These are phyloP conservation scores for Myxozyma neglecta DNA, from an alignment of 805 yeast species.

Conservation along the genomic window DNA sequence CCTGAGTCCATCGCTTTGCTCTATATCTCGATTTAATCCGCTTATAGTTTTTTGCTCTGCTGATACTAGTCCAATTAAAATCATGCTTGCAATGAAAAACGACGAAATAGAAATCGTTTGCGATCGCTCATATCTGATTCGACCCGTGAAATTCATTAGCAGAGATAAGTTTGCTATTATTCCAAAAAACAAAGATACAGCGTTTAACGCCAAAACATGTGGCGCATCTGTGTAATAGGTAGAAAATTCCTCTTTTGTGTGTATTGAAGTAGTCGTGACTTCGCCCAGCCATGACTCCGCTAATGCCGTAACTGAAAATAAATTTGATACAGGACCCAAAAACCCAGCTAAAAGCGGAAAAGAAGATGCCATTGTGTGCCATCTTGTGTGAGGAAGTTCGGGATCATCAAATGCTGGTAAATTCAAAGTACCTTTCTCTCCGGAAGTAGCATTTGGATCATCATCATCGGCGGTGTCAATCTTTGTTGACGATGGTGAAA, in stretches of 20 bases:
- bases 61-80: conserved; percentile 49
- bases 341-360: conserved; percentile 78
- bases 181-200: conserved; percentile 64
- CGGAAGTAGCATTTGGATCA: too few relatives aligned
- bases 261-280: background rate
- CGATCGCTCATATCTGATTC: conserved; percentile 57
- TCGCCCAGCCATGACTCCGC: conserved; percentile 63
- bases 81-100: conserved; percentile 60
- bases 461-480: too few relatives aligned
- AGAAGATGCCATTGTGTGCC: conserved; percentile 59
- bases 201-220: conserved; percentile 57
- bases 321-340: conserved; percentile 74
- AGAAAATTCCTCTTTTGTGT: background rate
- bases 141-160: conserved; percentile 64
- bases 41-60: background rate
- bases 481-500: too few relatives aligned
- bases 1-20: background rate
- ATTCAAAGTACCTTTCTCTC: background rate
- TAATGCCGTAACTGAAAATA: conserved; percentile 69
- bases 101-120: conserved; percentile 63
- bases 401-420: conserved; percentile 2
- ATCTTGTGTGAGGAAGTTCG: conserved; percentile 35
- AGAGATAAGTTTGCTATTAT: conserved; percentile 66
- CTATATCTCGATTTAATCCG: background rate
- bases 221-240: conserved; percentile 38